Evolutionary conservation across 768 basidiomycete species (phyloP), one percentile per base, ranked within the genome.

Genomic region (Hypholoma sublateritium): DNA sequence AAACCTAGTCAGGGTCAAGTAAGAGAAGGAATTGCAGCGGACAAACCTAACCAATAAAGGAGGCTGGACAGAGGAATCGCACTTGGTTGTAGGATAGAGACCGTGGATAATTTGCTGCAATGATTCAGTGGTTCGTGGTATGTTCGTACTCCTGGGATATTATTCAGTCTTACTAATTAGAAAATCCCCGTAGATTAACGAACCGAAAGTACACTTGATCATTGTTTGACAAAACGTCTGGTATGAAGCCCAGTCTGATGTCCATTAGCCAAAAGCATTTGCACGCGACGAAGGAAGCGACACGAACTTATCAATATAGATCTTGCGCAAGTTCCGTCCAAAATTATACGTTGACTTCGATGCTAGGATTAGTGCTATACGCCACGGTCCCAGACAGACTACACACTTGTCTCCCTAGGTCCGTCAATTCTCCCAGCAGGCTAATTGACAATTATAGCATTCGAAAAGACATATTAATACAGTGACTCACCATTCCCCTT

Each of bases 91-190:
- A 1, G 87, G 88, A 62, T 91, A 93, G 46, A 93, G 67, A 1
- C 90, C 90, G 49, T 85, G 78, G n/a, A 89, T 74, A 35, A 92
- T 75, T 60, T 93, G 85, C 61, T 88, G 85, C 16, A 91, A 70
- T 0, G 86, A 86, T 62, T 92, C 88, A 14, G 86, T 84, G 5
- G 90, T 92, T 34, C 91, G 78, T 0, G 89, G 82, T 68, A 93
- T 83, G 64, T 89, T 88, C 2, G 91, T 93, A 14, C 83, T 87
- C 46, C 87, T 86, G 49, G 8, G 13, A 35, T 39, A 12, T 17
- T 41, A 7, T 32, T 32, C 28, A 32, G 19, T 17, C 14, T 32
- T 1, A 47, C 35, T 46, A 25, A 21, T n/a, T 13, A 5, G 41
- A 37, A 7, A 41, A 21, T 16, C 5, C 17, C 5, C 46, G 12